These are phyloP conservation scores for Amanita rubescens DNA, from an alignment of 768 basidiomycete genomes.

Conservation along the genomic window DNA sequence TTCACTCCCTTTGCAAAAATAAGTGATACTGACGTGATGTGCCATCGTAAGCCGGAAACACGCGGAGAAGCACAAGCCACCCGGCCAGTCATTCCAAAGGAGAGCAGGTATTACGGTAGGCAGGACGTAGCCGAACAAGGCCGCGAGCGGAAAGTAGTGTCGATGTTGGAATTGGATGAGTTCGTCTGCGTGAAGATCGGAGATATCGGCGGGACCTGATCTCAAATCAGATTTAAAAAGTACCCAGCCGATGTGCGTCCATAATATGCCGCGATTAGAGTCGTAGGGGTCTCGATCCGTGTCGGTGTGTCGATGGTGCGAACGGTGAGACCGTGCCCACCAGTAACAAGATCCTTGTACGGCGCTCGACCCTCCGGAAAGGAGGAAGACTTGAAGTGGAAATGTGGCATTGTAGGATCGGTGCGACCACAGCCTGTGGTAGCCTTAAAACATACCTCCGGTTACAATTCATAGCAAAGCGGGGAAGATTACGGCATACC, in stretches of 20 bases:
- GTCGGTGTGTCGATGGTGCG: conserved; percentile 80
- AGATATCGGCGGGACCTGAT: conserved; percentile 65
- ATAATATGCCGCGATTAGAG: conserved; percentile 67
- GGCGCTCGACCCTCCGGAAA: conserved; percentile 72
- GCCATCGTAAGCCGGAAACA: conserved; percentile 64
- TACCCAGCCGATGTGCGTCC: conserved; percentile 85
- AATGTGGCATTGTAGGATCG: conserved; percentile 71
- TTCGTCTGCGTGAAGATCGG: conserved; percentile 62
- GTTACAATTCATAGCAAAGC: neutral
- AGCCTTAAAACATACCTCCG: conserved; percentile 35
- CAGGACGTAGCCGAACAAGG: conserved; percentile 63
- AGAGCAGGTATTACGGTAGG: conserved; percentile 65
- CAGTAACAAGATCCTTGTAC: conserved; percentile 84
- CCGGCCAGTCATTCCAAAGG: conserved; percentile 68
- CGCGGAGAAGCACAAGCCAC: conserved; percentile 73
- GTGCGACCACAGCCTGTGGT: conserved; percentile 85
- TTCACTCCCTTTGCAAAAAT: neutral
- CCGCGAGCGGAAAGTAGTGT: conserved; percentile 56
- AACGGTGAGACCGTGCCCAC: conserved; percentile 82
- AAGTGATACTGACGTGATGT: conserved; percentile 58
- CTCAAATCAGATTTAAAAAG: conserved; percentile 65
- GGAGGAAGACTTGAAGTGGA: conserved; percentile 64
- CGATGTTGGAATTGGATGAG: conserved; percentile 76
- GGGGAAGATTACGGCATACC: conserved; percentile 17
- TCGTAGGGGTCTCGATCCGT: conserved; percentile 84